Percentiles rank a stretch among this genome's conserved stretches.
Evolutionary conservation across 495 filamentous ascomycete species (phyloP).

Genomic region (Tuber calosporum): DNA sequence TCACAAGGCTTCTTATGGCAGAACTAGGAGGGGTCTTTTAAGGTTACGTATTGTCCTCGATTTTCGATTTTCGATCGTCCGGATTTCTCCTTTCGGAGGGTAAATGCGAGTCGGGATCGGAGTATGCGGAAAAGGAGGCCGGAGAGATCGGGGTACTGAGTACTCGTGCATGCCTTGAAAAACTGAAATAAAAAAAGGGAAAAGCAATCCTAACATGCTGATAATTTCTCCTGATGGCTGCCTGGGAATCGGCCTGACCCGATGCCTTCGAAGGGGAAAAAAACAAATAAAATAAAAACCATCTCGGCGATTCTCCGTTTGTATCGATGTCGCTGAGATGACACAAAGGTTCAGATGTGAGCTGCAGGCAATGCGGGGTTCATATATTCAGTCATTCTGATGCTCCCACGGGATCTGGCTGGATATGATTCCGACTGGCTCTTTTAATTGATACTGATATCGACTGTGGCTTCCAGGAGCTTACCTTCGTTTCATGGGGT

Average conservation of each 20-base stretch:
- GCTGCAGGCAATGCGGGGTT: background rate
- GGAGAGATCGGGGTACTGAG: background rate
- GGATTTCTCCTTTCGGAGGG: background rate
- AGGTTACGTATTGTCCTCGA: background rate
- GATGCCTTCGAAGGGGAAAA: background rate
- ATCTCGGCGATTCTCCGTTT: background rate
- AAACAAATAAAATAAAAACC: background rate
- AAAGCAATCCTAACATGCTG: background rate
- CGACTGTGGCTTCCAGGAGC: background rate
- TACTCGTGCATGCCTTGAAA: background rate
- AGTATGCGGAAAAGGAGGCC: background rate
- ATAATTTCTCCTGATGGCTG: background rate
- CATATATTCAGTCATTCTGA: background rate
- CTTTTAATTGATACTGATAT: background rate
- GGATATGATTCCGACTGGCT: background rate
- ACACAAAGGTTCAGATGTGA: background rate
- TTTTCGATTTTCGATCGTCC: background rate
- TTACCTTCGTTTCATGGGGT: background rate
- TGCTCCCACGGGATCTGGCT: background rate
- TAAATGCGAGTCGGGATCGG: background rate
- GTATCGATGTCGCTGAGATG: background rate
- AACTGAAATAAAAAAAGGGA: background rate
- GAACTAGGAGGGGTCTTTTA: background rate
- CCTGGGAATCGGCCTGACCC: background rate
- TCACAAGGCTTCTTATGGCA: background rate